Evolutionary conservation across 2,329 filamentous ascomycete species (phyloP).

Genomic region (Cadophora sp.): DNA sequence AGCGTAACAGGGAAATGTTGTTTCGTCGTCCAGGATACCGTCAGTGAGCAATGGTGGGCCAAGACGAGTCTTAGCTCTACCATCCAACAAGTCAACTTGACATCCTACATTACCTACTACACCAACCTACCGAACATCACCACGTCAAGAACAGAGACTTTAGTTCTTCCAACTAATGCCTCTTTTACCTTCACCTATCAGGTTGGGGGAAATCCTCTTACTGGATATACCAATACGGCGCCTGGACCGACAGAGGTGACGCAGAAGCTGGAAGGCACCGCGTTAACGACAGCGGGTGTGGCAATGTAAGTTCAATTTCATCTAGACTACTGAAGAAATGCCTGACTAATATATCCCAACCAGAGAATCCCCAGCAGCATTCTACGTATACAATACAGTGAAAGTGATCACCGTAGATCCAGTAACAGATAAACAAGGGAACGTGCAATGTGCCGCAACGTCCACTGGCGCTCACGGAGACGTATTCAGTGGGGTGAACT

Average conservation of each 20-base stretch:
- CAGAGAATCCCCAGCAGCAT: conserved; percentile 34
- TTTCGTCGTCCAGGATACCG: conserved; percentile 33
- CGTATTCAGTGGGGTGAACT: conserved; percentile 24
- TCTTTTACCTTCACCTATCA: conserved; percentile 20
- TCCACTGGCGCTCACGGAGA: conserved; percentile 1
- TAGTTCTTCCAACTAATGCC: conserved; percentile 18
- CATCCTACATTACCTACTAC: conserved; percentile 28
- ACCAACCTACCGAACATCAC: conserved; percentile 19
- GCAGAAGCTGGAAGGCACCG: conserved; percentile 21
- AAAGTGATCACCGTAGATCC: conserved; percentile 33
- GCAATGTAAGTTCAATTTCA: conserved; percentile 26
- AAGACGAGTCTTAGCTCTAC: conserved; percentile 12
- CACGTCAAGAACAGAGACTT: conserved; percentile 13
- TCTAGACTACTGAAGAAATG: too few species aligned
- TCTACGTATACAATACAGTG: conserved; percentile 36
- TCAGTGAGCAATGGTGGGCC: conserved; percentile 32
- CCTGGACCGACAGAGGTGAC: conserved; percentile 7
- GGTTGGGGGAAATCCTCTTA: conserved; percentile 26
- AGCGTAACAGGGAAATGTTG: conserved; percentile 25
- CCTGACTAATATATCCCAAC: background rate
- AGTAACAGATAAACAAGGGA: conserved; percentile 21
- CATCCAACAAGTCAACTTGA: conserved; percentile 26
- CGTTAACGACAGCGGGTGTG: conserved; percentile 25
- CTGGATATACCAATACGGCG: conserved; percentile 14
- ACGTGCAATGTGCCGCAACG: conserved; percentile 23